A percentile compares a stretch with the other conserved stretches of the same genome.
Conservation (phyloP, 2,329 filamentous ascomycete genomes). For the Pyrenochaeta sp. region DNA sequence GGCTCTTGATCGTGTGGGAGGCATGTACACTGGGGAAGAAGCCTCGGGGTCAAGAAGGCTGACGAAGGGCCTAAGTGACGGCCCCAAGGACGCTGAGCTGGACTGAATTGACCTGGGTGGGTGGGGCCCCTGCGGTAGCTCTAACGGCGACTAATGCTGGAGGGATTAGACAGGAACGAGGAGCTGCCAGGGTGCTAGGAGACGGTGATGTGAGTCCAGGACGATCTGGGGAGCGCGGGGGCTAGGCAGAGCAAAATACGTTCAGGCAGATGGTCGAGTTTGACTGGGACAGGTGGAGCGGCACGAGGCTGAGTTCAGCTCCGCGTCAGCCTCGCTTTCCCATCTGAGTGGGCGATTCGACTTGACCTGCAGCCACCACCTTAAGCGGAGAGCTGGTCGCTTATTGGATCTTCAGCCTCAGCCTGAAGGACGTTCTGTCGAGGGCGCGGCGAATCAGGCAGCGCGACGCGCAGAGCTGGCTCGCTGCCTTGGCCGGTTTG, state of each 20-base stretch:
- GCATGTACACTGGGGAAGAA: slow-evolving; percentile 33
- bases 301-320: slow-evolving; percentile 46
- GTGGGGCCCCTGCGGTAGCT: slow-evolving; percentile 39
- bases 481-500: slow-evolving; percentile 31
- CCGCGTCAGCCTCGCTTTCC: slow-evolving; percentile 49
- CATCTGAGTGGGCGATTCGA: slow-evolving; percentile 46
- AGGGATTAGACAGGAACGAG: slow-evolving; percentile 22
- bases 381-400: slow-evolving; percentile 44
- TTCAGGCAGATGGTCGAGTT: slow-evolving; percentile 47
- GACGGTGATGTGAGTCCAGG: slow-evolving; percentile 30
- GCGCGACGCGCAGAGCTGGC: slow-evolving; percentile 28
- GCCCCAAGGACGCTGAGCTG: slow-evolving; percentile 22
- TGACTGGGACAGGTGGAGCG: slow-evolving; percentile 37
- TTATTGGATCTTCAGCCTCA: slow-evolving; percentile 43
- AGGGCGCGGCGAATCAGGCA: slow-evolving; percentile 38
- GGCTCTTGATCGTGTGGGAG: slow-evolving; percentile 42
- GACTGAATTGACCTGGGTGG: slow-evolving; percentile 31
- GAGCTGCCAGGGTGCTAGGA: slow-evolving; percentile 26
- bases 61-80: slow-evolving; percentile 12
- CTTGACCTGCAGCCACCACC: slow-evolving; percentile 44
- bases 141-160: slow-evolving; percentile 38
- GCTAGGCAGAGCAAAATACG: slow-evolving; percentile 39
- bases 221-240: slow-evolving; percentile 39
- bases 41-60: slow-evolving; percentile 19
- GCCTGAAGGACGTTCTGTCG: slow-evolving; percentile 33